Conservation (phyloP, 2,329 filamentous ascomycete species). For the Aureobasidium sp. region DNA sequence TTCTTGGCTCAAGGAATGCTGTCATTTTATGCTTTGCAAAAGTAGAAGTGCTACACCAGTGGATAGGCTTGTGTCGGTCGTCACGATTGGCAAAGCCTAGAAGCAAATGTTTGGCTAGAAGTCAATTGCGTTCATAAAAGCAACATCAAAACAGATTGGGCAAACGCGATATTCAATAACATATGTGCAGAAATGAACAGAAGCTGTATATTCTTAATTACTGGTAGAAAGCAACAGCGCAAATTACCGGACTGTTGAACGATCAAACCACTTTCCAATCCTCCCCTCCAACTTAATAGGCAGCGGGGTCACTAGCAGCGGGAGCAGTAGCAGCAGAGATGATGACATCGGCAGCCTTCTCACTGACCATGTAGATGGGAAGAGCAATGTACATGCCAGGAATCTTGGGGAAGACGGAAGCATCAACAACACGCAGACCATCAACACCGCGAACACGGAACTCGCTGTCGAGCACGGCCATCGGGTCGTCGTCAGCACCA, state of each 20-base stretch:
- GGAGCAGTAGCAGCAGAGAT: not conserved
- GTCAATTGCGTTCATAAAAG: too few relatives aligned
- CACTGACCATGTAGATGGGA: slow-evolving; percentile 50
- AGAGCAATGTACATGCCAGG: slow-evolving; percentile 49
- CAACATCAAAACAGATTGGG: not conserved
- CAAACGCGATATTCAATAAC: too few relatives aligned
- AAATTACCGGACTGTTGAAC: not conserved
- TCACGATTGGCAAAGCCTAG: too few relatives aligned
- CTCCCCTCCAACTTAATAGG: too few relatives aligned
- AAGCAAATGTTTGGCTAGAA: too few relatives aligned
- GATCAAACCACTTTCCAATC: not conserved
- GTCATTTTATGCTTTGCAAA: too few relatives aligned
- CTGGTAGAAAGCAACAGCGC: not conserved
- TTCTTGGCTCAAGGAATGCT: too few relatives aligned
- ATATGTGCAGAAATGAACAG: not conserved
- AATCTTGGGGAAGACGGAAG: slow-evolving; percentile 50
- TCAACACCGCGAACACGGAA: slow-evolving; percentile 52
- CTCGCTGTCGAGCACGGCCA: slow-evolving; percentile 50
- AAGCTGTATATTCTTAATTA: not conserved
- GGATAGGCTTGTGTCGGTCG: too few relatives aligned
- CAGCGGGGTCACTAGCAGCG: not conserved
- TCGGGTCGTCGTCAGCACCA: slow-evolving; percentile 46
- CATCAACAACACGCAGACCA: slow-evolving; percentile 56
- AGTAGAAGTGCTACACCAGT: too few relatives aligned
- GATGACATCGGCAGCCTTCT: slow-evolving; percentile 58